Conservation (phyloP, 208 protist species). For the Acanthamoeba culbertsoni region DNA sequence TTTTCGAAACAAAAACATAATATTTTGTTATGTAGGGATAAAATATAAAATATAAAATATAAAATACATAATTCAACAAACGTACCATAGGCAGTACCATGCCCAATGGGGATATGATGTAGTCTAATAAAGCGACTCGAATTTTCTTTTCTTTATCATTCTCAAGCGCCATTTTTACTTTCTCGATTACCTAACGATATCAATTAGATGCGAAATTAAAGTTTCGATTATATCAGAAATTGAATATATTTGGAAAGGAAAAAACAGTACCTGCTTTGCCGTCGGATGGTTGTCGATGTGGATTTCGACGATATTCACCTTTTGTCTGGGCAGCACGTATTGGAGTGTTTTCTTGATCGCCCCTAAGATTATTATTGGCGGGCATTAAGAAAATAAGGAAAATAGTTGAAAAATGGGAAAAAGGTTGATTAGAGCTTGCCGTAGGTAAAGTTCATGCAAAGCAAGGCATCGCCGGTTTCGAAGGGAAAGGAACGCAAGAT, state of each 20-base stretch:
- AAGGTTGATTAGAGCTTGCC: neutral
- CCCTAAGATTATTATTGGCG: no score
- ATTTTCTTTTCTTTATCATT: neutral
- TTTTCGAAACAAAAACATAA: no score
- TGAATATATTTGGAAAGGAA: no score
- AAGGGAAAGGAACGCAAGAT: conserved; percentile 11
- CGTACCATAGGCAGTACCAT: neutral
- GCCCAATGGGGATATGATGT: neutral
- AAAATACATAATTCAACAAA: no score
- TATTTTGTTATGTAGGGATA: no score
- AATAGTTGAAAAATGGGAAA: no score
- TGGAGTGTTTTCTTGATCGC: conserved; percentile 24
- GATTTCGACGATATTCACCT: neutral
- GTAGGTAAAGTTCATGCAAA: conserved; percentile 9
- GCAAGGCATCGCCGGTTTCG: neutral
- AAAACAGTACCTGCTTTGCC: neutral
- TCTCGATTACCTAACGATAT: neutral
- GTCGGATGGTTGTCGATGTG: neutral
- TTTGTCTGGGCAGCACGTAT: neutral
- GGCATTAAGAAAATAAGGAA: no score
- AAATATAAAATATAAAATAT: no score
- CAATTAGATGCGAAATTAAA: neutral
- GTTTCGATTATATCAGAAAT: neutral
- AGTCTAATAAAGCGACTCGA: neutral
- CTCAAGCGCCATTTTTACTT: neutral